Percentiles rank a stretch among this genome's conserved stretches.
phyloP scores from a whole-genome alignment of 106 monocot species.

The Ottelia alismoides region DNA sequence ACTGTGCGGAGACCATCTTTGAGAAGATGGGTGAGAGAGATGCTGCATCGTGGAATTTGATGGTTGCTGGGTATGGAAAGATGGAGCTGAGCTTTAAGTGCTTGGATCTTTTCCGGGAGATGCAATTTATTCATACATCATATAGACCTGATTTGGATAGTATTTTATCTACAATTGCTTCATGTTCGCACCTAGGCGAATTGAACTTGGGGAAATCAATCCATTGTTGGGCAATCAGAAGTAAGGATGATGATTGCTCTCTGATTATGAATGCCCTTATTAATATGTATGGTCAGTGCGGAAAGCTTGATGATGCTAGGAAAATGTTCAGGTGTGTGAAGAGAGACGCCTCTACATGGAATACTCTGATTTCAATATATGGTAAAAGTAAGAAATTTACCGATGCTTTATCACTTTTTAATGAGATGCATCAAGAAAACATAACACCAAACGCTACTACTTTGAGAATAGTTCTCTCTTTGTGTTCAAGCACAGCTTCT shows the following conservation, averaged over 20 bases:
- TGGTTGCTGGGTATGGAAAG: constrained; percentile 43
- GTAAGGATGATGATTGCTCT: constrained; percentile 7
- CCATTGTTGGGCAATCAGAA: constrained; percentile 41
- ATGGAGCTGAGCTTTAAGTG: constrained; percentile 26
- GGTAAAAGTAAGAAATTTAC: constrained; percentile 24
- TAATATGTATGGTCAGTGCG: constrained; percentile 46
- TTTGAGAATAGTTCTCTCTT: constrained; percentile 38
- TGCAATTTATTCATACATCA: constrained; percentile 19
- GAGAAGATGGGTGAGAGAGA: constrained; percentile 7
- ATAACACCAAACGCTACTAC: constrained; percentile 39
- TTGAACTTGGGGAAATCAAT: constrained; percentile 32
- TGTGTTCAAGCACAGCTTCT: constrained; percentile 46
- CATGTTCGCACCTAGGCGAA: constrained; percentile 36
- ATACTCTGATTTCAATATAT: too few species aligned
- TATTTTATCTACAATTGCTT: constrained; percentile 31
- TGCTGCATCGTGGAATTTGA: constrained; percentile 37
- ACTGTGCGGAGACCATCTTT: constrained; percentile 24
- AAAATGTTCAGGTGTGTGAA: constrained; percentile 23
- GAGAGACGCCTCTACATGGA: constrained; percentile 51
- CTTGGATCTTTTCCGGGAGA: constrained; percentile 43
- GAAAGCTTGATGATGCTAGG: constrained; percentile 20
- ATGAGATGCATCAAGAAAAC: constrained; percentile 38
- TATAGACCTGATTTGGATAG: constrained; percentile 11
- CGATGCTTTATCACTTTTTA: constrained; percentile 38
- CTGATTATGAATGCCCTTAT: constrained; percentile 41